These are phyloP conservation scores for Mycena polygramma DNA, from an alignment of 768 basidiomycete genomes.

Conservation along the genomic window DNA sequence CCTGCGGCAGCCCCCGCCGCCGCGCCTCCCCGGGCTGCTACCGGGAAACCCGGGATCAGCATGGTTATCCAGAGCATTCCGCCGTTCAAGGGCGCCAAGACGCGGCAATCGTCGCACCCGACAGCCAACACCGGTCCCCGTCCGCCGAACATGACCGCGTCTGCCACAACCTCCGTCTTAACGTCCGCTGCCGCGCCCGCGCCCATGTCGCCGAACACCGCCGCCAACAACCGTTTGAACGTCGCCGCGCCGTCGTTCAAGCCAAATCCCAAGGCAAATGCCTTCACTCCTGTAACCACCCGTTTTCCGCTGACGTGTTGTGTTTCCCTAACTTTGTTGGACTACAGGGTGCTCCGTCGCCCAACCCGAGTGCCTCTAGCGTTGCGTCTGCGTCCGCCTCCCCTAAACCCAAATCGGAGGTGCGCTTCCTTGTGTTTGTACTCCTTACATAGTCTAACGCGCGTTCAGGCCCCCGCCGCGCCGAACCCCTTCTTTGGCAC, in stretches of 20 bases:
- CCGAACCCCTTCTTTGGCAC: slow-evolving; percentile 94
- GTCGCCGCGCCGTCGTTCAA: slow-evolving; percentile 93
- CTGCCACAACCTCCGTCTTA: slow-evolving; percentile 39
- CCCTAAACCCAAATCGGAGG: slow-evolving; percentile 76
- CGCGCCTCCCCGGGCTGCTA: slow-evolving; percentile 47
- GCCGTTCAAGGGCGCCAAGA: slow-evolving; percentile 82
- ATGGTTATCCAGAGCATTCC: slow-evolving; percentile 95
- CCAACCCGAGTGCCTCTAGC: slow-evolving; percentile 54
- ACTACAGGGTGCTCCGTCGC: slow-evolving; percentile 59
- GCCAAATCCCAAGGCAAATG: slow-evolving; percentile 84
- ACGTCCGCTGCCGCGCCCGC: slow-evolving; percentile 36
- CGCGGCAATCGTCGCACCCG: slow-evolving; percentile 39
- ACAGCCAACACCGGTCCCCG: slow-evolving; percentile 24
- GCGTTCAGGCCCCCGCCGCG: slow-evolving; percentile 55
- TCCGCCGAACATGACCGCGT: slow-evolving; percentile 39
- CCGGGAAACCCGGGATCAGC: slow-evolving; percentile 63
- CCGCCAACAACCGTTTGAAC: slow-evolving; percentile 74
- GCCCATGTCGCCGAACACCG: slow-evolving; percentile 66
- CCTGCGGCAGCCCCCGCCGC: slow-evolving; percentile 39
- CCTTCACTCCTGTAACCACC: slow-evolving; percentile 75
- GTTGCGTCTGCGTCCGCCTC: slow-evolving; percentile 64
- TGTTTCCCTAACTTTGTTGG: slow-evolving; percentile 23
- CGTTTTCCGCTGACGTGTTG: slow-evolving; percentile 39
- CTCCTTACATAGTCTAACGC: slow-evolving; percentile 1
- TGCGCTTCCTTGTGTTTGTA: slow-evolving; percentile 41